These are phyloP conservation scores for Paramecium caudatum DNA, from an alignment of 73 alveolate genomes.

Conservation along the genomic window DNA sequence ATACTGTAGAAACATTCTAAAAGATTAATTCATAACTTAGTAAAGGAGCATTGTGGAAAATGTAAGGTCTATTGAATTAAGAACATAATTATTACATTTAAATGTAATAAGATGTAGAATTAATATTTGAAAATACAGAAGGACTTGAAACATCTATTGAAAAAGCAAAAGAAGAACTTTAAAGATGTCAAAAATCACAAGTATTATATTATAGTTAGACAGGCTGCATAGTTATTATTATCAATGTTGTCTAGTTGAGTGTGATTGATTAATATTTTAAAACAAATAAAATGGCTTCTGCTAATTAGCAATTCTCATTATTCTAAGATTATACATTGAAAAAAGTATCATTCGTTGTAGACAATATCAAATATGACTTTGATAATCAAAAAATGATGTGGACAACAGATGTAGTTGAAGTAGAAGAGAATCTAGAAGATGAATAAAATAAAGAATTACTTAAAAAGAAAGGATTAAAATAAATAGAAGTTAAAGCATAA, in stretches of 20 bases:
- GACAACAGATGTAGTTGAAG: constrained; percentile 16
- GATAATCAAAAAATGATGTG: constrained; percentile 33
- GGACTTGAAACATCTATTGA: not conserved
- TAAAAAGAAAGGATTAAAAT: constrained; percentile 8
- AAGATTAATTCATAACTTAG: too few relatives aligned
- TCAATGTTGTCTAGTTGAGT: not conserved
- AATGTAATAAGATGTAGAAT: not conserved
- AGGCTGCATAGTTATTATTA: constrained; percentile 24
- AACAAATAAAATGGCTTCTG: not conserved
- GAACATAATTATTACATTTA: constrained; percentile 10
- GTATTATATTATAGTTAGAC: constrained; percentile 4
- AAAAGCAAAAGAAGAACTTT: not conserved
- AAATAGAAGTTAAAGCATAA: not conserved
- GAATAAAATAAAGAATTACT: constrained; percentile 14
- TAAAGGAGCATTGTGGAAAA: constrained; percentile 22
- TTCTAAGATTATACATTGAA: not conserved
- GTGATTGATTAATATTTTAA: not conserved
- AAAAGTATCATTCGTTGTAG: constrained; percentile 15
- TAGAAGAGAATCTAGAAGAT: not conserved
- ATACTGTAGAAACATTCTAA: too few relatives aligned
- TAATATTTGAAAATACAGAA: not conserved
- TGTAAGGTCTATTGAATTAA: not conserved
- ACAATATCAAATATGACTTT: constrained; percentile 47
- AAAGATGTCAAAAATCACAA: not conserved
- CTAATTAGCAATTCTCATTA: not conserved